A percentile compares a stretch with the other conserved stretches of the same genome.
Evolutionary conservation across 129 eudicot species (phyloP).

Genomic region (Escallonia herrerae): DNA sequence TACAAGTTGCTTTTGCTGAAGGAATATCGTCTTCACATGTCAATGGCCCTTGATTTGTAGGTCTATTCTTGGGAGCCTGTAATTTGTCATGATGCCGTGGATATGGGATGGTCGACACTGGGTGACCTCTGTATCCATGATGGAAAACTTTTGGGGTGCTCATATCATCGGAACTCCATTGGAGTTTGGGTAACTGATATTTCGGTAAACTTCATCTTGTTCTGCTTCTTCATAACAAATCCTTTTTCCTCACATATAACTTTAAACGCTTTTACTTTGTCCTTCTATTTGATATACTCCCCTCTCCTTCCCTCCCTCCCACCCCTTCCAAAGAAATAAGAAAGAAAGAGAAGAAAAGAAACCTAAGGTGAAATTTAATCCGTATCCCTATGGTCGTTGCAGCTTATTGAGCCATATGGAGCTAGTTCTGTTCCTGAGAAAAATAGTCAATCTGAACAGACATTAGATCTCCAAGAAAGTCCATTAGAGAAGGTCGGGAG

Average conservation of each 20-base stretch:
- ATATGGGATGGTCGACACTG: conserved; percentile 78
- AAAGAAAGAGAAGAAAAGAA: too few relatives aligned
- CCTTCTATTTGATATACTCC: neutral
- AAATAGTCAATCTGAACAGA: conserved; percentile 30
- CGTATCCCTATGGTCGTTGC: neutral
- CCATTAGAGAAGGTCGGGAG: conserved; percentile 39
- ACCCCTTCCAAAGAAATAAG: too few relatives aligned
- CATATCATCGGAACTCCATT: conserved; percentile 68
- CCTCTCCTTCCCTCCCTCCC: too few relatives aligned
- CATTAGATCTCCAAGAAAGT: conserved; percentile 33
- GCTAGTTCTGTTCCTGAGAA: conserved; percentile 30
- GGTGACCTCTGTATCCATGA: conserved; percentile 80
- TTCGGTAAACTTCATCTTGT: conserved; percentile 38
- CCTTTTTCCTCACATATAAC: neutral
- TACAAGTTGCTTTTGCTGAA: neutral
- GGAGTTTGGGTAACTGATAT: conserved; percentile 89
- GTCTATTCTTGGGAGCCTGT: conserved; percentile 99
- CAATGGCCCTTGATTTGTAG: conserved; percentile 26
- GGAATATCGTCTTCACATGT: conserved; percentile 10
- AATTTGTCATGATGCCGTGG: conserved; percentile 75
- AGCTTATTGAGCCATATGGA: conserved; percentile 66
- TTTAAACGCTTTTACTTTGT: neutral
- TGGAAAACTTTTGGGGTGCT: conserved; percentile 79
- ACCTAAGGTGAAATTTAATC: too few relatives aligned
- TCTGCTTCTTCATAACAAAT: neutral